Evolutionary conservation across 2,329 filamentous ascomycete genomes (phyloP), one percentile per base, ranked within the genome.

Genomic region (Zymoseptoria ardabiliae): DNA sequence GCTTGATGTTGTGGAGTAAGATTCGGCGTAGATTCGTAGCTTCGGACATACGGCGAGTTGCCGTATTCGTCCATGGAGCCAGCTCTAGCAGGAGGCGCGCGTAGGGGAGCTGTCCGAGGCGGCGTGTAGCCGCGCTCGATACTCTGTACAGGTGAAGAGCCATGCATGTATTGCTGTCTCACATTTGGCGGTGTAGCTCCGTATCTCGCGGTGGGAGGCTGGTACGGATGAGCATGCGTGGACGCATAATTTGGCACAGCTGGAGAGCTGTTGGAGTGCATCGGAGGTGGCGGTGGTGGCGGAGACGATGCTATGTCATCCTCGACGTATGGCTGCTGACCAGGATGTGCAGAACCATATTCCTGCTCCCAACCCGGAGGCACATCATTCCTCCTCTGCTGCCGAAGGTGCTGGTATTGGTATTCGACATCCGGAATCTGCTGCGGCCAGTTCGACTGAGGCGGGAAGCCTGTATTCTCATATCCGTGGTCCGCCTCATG

Each of bases 401-500:
- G 69, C 13, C 66, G 61, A 10, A 67, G 55, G n/a, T 66, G 65
- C 52, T 64, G 66, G 55, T 72, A 66, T 54, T 73, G 71, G 53
- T 69, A 69, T 22, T 74, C 57, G 63, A 70, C 49, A 66, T 69
- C 54, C 58, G 71, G 68, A 64, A 76, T 60, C 54, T 69, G 63
- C 71, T 74, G 66, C 2, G 69, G 58, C 63, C 68, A 58, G 63
- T 71, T 63, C 2, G 66, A 70, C n/a, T 61, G 59, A 48, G 68
- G 60, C 50, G 68, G 65, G 54, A 72, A 68, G 30, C 60, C 62
- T 49, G 65, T 71, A 69, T 50, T 55, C 56, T 65, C 65, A 55
- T 68, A 66, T 7, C 50, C 50, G 19, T 66, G 56, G 11, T 58
- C 5, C 17, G 84, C 6, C 81, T 86, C 2, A 5, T 61, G 60